phyloP scores from a whole-genome alignment of 805 yeast genomes.

The Starmerella powellii region DNA sequence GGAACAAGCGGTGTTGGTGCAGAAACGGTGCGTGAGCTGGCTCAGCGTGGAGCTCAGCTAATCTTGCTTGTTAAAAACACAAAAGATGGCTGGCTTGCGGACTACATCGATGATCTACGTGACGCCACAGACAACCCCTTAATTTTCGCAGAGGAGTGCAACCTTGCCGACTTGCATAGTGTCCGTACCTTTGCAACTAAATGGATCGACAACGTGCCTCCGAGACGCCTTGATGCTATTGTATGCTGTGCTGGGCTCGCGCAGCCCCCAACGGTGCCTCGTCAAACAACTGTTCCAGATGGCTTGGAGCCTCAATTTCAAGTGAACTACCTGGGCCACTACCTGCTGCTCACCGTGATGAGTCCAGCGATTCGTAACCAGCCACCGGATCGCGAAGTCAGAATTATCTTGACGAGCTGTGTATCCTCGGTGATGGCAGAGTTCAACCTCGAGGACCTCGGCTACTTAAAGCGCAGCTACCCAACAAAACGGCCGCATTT shows the following conservation, averaged over 20 bases:
- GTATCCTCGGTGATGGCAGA: slow-evolving; percentile 62
- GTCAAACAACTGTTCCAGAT: slow-evolving; percentile 52
- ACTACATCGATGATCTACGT: slow-evolving; percentile 67
- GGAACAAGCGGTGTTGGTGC: slow-evolving; percentile 91
- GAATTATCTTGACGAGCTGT: slow-evolving; percentile 71
- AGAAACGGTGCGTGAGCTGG: slow-evolving; percentile 58
- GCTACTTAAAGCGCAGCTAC: slow-evolving; percentile 43
- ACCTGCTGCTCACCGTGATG: slow-evolving; percentile 63
- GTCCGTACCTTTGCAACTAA: slow-evolving; percentile 82
- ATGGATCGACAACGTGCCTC: slow-evolving; percentile 86
- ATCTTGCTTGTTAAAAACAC: slow-evolving; percentile 55
- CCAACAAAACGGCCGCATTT: slow-evolving; percentile 56
- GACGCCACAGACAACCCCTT: slow-evolving; percentile 54
- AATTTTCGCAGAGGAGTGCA: slow-evolving; percentile 86
- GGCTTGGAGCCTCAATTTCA: slow-evolving; percentile 83
- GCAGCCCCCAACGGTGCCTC: slow-evolving; percentile 53
- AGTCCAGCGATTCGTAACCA: slow-evolving; percentile 79
- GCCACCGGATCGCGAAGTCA: slow-evolving; percentile 88
- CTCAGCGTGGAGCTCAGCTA: slow-evolving; percentile 74
- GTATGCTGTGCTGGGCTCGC: slow-evolving; percentile 78
- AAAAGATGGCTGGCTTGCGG: slow-evolving; percentile 63
- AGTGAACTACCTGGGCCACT: slow-evolving; percentile 68
- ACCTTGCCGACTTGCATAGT: slow-evolving; percentile 58
- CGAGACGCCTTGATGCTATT: slow-evolving; percentile 82
- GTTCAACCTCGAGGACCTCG: slow-evolving; percentile 48